Evolutionary conservation across 306 rosid genomes (phyloP), one percentile per base, ranked within the genome.

Genomic region (Sophora flavescens): DNA sequence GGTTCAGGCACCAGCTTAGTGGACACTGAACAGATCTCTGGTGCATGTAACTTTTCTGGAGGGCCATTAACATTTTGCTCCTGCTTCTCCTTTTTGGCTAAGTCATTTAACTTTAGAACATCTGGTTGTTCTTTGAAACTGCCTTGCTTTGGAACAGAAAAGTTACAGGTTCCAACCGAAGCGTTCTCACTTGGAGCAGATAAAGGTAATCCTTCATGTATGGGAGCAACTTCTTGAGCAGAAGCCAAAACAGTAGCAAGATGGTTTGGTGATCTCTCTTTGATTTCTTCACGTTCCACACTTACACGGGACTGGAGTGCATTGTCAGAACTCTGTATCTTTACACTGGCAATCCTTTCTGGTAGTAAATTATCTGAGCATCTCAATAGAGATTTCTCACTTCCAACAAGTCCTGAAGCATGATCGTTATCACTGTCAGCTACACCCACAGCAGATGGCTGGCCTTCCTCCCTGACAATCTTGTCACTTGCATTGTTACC

Each of bases 191-290:
- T 91, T 74, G 52, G 2, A 47, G 50, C 50, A 3, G 12, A 10
- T 44, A 11, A 44, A 3, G 50, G 50, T 44, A 44, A 44, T 44
- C 50, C 50, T 44, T 87, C 90, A 26, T 68, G 78, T 10, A 13
- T 8, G 15, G 84, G 60, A 86, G 81, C 47, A 84, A 62, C 83
- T 79, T 85, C 94, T 75, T 70, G 82, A 14, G 42, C 62, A 67
- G 90, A 68, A 62, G 70, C 61, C 12, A 33, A 64, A 56, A 73
- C 80, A 80, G 22, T 32, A 72, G 84, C 70, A 72, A 68, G 64
- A 62, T 74, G 83, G 81, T 89, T 87, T 86, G 52, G 52, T 47
- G 89, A 84, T 71, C 68, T 78, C 82, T 83, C 91, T 68, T 80
- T 80, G 75, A 60, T 33, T 33, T 83, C 86, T 30, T 80, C 80